Conservation (phyloP, 257 asterid species). For the Salvia rosmarinus region DNA sequence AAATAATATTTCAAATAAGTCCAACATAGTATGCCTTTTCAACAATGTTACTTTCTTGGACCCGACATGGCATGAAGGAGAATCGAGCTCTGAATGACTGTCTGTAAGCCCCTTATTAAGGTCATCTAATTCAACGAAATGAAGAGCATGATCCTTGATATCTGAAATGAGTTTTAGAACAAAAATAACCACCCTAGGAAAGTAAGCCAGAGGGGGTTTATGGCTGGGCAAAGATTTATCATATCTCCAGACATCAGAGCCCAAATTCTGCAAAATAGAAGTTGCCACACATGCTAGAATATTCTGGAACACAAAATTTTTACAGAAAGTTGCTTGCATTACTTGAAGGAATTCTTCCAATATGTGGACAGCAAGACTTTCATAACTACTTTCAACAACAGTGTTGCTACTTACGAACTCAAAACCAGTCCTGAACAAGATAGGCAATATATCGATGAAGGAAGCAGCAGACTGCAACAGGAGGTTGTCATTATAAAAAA, state of each 20-base stretch:
- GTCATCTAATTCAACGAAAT: constrained; percentile 52
- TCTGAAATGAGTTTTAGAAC: constrained; percentile 68
- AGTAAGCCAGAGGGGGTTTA: constrained; percentile 77
- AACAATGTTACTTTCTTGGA: constrained; percentile 48
- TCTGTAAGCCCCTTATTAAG: constrained; percentile 36
- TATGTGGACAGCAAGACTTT: constrained; percentile 65
- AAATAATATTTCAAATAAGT: constrained; percentile 65
- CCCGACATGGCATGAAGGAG: constrained; percentile 57
- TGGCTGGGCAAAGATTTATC: constrained; percentile 51
- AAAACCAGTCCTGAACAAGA: constrained; percentile 57
- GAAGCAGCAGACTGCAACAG: constrained; percentile 74
- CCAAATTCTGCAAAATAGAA: constrained; percentile 63
- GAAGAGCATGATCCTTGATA: constrained; percentile 57
- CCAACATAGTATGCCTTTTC: constrained; percentile 65
- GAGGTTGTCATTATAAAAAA: constrained; percentile 51
- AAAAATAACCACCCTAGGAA: constrained; percentile 72
- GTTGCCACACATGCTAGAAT: constrained; percentile 72
- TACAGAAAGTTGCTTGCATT: constrained; percentile 57
- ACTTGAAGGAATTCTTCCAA: constrained; percentile 82
- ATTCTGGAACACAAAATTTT: constrained; percentile 60
- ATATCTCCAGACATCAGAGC: constrained; percentile 64
- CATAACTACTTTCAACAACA: constrained; percentile 66
- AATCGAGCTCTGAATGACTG: constrained; percentile 37
- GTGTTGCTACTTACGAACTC: constrained; percentile 62
- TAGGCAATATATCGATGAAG: constrained; percentile 58